These are phyloP conservation scores for Caloboletus inedulis DNA, from an alignment of 1,284 basidiomycete species.

Conservation along the genomic window DNA sequence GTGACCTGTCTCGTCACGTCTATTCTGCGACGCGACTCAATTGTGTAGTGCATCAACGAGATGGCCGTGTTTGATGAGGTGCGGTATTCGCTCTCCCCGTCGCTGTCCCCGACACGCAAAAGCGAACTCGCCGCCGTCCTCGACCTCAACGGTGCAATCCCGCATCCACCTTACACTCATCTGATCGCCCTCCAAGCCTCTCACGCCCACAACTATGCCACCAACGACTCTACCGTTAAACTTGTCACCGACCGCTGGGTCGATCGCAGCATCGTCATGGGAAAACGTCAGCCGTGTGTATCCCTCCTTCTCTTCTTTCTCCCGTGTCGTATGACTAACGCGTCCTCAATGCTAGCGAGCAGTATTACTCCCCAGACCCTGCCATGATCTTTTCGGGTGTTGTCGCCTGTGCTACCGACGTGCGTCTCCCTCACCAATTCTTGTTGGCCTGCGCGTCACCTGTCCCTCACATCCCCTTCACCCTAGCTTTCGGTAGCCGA, in stretches of 20 bases:
- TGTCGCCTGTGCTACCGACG: slow-evolving; percentile 65
- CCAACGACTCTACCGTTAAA: slow-evolving; percentile 16
- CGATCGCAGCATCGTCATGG: slow-evolving; percentile 57
- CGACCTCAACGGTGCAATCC: slow-evolving; percentile 42
- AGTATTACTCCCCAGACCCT: slow-evolving; percentile 73
- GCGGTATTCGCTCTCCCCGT: slow-evolving; percentile 33
- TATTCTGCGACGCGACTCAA: neutral
- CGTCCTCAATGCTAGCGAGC: slow-evolving; percentile 35
- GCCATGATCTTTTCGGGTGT: slow-evolving; percentile 80
- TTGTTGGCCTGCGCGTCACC: no score
- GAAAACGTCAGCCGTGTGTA: slow-evolving; percentile 55
- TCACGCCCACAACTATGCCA: slow-evolving; percentile 20
- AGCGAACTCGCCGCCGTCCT: slow-evolving; percentile 36
- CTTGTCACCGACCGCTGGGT: slow-evolving; percentile 67
- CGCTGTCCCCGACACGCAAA: slow-evolving; percentile 29
- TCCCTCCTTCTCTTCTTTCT: slow-evolving; percentile 5
- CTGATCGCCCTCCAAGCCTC: slow-evolving; percentile 35
- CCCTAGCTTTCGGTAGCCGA: slow-evolving; percentile 57
- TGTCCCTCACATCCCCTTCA: neutral
- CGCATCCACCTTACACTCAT: slow-evolving; percentile 39
- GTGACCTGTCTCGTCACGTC: neutral
- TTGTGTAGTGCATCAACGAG: neutral
- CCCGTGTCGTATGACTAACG: neutral
- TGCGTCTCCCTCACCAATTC: slow-evolving; percentile 24
- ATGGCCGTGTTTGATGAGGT: slow-evolving; percentile 36